Percentiles rank a stretch among this genome's conserved stretches.
Evolutionary conservation across 2,329 filamentous ascomycete species (phyloP).

Genomic region (Trichoderma sp.): DNA sequence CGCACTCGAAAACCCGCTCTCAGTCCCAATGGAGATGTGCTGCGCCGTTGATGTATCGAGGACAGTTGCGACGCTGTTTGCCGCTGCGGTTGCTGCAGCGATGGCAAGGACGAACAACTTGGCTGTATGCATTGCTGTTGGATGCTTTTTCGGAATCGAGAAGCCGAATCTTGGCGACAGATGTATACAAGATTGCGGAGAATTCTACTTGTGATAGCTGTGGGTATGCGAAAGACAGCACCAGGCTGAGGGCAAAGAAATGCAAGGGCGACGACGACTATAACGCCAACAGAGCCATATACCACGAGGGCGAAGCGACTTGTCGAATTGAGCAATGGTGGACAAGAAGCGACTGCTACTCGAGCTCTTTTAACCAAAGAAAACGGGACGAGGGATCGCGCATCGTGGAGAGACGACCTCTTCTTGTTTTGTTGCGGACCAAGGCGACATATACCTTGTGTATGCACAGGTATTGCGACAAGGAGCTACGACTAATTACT

Average conservation of each 20-base stretch:
- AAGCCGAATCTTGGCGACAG: constrained; percentile 5
- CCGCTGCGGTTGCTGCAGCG: constrained; percentile 21
- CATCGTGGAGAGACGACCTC: constrained; percentile 13
- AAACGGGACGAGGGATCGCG: constrained; percentile 10
- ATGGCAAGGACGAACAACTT: constrained; percentile 21
- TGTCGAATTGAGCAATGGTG: neutral
- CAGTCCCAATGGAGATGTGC: neutral
- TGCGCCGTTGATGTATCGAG: constrained; percentile 1
- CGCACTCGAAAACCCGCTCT: neutral
- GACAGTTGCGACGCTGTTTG: constrained; percentile 3
- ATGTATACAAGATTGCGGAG: constrained; percentile 9
- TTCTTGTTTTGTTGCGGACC: constrained; percentile 12
- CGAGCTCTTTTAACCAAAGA: constrained; percentile 4
- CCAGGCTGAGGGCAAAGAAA: constrained; percentile 9
- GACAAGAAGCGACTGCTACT: constrained; percentile 3
- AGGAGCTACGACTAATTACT: constrained; percentile 20
- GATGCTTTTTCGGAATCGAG: neutral
- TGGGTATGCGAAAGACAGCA: constrained; percentile 12
- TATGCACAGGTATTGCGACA: constrained; percentile 14
- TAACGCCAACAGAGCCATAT: constrained; percentile 12
- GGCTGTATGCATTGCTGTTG: constrained; percentile 24
- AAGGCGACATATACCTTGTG: constrained; percentile 11
- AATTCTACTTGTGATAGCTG: neutral
- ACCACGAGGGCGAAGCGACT: constrained; percentile 2
- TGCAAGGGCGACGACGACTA: constrained; percentile 1